Evolutionary conservation across 108 stramenopile species (phyloP).

Genomic region (Cyclotella cryptica): DNA sequence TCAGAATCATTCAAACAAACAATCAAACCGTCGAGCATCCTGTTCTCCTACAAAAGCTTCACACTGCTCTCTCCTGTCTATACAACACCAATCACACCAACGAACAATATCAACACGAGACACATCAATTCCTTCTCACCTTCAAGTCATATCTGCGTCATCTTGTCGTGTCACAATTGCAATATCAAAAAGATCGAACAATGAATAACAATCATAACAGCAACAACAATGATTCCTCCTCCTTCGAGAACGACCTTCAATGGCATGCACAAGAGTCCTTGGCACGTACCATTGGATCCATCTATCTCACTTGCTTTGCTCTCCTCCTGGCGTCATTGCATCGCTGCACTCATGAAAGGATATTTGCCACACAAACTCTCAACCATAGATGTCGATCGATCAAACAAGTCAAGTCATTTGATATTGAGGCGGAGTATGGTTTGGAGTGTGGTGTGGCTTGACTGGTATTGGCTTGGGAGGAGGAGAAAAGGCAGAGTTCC

Average conservation of each 20-base stretch:
- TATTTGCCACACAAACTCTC: slow-evolving; percentile 52
- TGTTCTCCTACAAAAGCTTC: slow-evolving; percentile 57
- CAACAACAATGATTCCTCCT: not conserved
- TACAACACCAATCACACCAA: slow-evolving; percentile 39
- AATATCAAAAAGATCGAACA: slow-evolving; percentile 29
- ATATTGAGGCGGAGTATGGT: slow-evolving; percentile 54
- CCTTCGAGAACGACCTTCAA: not conserved
- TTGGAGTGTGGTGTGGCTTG: slow-evolving; percentile 36
- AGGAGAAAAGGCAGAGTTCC: slow-evolving; percentile 1
- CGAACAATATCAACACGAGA: slow-evolving; percentile 46
- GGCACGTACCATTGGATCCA: slow-evolving; percentile 28
- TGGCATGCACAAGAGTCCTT: not conserved
- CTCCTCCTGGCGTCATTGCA: slow-evolving; percentile 19
- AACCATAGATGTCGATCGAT: slow-evolving; percentile 38
- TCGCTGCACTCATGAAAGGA: slow-evolving; percentile 26
- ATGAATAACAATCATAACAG: not conserved
- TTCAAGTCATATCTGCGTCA: slow-evolving; percentile 72
- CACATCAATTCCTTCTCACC: slow-evolving; percentile 70
- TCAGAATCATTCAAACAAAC: not conserved
- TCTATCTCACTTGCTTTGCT: slow-evolving; percentile 33
- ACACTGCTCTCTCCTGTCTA: slow-evolving; percentile 60
- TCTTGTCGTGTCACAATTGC: slow-evolving; percentile 34
- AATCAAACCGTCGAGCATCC: slow-evolving; percentile 29
- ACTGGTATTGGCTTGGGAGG: slow-evolving; percentile 46
- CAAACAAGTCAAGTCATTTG: slow-evolving; percentile 41